Evolutionary conservation across 768 basidiomycete species (phyloP), one percentile per base, ranked within the genome.

Genomic region (Lactarius quietus): DNA sequence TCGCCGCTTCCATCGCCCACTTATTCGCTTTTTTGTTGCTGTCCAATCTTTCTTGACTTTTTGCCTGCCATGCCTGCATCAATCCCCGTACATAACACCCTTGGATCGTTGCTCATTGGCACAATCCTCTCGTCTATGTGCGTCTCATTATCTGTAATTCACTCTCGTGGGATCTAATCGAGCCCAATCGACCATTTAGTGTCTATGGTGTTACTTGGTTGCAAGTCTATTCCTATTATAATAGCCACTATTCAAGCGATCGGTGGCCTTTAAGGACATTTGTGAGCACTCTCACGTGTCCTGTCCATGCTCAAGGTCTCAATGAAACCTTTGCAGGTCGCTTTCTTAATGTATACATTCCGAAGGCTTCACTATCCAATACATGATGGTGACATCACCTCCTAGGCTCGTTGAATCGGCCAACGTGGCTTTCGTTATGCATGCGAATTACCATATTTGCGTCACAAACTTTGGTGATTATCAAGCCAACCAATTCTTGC

Each of bases 201-300:
- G n/a, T 60, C 35, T 60, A 60, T 38, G 59, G 59, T 14, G 17
- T 60, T 17, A 60, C 59, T 4, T 60, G 31, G 48, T 60, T 38
- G 15, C 59, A 60, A 29, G 59, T 60, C 1, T 60, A 60, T 52
- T 60, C 59, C 23, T 60, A 60, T 18, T 60, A 52, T 28, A 51
- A 6, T 12, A 36, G 3, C 20, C 59, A 51, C 18, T 20, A 23
- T 17, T 36, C 43, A 38, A 51, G 26, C 48, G 45, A 52, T n/a
- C 23, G 33, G 9, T 52, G 45, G 35, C 48, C 48, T 28, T 17
- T 51, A 14, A 60, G 51, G 48, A 18, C 8, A 23, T 38, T 60
- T 18, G 59, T 60, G 33, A 51, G 59, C 4, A 3, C 23, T 2
- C 23, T 23, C 14, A n/a, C n/a, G 1, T 17, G 26, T 14, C 20